Percentiles rank a stretch among this genome's conserved stretches.
Conservation (phyloP, 306 rosid species). For the Geum urbanum region DNA sequence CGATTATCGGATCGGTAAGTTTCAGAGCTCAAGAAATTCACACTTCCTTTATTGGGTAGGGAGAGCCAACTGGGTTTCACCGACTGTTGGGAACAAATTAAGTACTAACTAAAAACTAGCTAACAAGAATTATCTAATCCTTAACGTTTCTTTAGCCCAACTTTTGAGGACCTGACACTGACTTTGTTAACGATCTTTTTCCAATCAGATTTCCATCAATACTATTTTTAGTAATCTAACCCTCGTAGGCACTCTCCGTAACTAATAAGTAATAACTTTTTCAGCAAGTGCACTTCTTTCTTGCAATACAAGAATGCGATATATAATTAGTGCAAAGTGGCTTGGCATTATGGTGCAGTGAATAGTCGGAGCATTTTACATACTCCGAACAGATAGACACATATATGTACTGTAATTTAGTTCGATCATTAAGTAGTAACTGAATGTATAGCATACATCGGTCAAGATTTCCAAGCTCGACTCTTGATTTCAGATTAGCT, state of each 20-base stretch:
- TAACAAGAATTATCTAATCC: not conserved
- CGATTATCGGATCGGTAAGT: constrained; percentile 38
- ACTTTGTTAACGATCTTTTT: not conserved
- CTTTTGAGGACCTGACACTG: not conserved
- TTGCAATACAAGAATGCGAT: not conserved
- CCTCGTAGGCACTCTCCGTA: not conserved
- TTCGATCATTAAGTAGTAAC: too few species aligned
- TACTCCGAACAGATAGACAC: too few species aligned
- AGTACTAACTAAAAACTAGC: not conserved
- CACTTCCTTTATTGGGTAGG: constrained; percentile 16
- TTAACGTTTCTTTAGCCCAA: not conserved
- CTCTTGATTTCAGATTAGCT: too few species aligned
- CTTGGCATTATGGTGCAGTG: too few species aligned
- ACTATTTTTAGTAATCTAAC: not conserved
- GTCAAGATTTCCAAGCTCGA: too few species aligned
- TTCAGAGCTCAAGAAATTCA: constrained; percentile 36
- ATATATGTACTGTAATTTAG: too few species aligned
- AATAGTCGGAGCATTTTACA: too few species aligned
- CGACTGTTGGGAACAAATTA: not conserved
- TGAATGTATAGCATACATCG: too few species aligned
- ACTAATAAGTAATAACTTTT: not conserved
- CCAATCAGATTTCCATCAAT: not conserved
- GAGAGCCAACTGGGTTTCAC: constrained; percentile 12
- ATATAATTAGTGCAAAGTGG: too few species aligned
- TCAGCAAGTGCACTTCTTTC: not conserved